Evolutionary conservation across 495 filamentous ascomycete genomes (phyloP).

Genomic region (Talaromyces borbonicus): DNA sequence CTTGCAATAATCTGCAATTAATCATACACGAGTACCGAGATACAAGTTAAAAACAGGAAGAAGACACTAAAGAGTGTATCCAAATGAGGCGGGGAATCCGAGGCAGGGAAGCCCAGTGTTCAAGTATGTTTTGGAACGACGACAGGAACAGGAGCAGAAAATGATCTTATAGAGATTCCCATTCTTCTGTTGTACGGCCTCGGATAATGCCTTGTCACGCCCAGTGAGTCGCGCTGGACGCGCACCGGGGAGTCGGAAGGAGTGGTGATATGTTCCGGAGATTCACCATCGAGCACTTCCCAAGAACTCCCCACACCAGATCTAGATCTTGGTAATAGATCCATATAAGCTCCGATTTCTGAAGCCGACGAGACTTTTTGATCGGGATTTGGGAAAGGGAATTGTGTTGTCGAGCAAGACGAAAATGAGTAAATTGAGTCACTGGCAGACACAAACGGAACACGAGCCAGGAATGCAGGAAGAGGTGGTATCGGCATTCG

Average conservation of each 20-base stretch:
- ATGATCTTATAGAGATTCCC: not conserved
- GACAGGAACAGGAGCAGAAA: not conserved
- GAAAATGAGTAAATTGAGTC: slow-evolving; percentile 9
- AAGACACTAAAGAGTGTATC: too few species aligned
- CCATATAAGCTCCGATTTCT: not conserved
- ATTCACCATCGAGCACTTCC: too few species aligned
- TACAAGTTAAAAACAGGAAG: too few species aligned
- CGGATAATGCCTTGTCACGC: not conserved
- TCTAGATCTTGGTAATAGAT: not conserved
- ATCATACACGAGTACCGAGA: too few species aligned
- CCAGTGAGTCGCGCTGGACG: too few species aligned
- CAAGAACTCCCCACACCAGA: not conserved
- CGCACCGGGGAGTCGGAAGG: too few species aligned
- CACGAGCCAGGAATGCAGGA: slow-evolving; percentile 4
- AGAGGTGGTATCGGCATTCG: not conserved
- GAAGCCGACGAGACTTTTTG: too few species aligned
- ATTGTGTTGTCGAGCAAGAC: not conserved
- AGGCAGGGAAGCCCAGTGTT: too few species aligned
- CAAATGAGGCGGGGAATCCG: too few species aligned
- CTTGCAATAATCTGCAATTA: too few species aligned
- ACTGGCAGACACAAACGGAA: slow-evolving; percentile 4
- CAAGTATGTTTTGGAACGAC: not conserved
- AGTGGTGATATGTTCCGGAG: too few species aligned
- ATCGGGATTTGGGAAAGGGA: not conserved
- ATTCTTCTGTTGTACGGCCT: not conserved